These are phyloP conservation scores for Rhodotorula kratochvilovae DNA, from an alignment of 768 basidiomycete genomes.

Conservation along the genomic window DNA sequence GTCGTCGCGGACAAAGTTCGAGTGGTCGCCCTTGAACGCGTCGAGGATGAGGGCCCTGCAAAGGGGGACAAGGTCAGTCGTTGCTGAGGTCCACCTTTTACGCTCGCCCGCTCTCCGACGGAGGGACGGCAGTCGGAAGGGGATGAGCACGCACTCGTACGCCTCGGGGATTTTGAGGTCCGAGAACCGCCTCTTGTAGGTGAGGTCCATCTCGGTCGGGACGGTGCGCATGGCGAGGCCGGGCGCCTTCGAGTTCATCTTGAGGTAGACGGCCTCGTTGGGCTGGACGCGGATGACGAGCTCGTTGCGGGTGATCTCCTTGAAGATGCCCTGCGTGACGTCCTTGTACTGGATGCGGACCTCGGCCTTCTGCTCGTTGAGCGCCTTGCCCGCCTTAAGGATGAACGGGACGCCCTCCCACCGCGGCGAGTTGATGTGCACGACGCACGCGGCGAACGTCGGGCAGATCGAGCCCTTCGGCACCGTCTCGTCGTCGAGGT, in stretches of 20 bases:
- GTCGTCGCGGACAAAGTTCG: slow-evolving; percentile 97
- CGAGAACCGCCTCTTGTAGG: slow-evolving; percentile 90
- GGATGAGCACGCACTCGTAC: slow-evolving; percentile 56
- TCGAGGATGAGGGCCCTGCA: slow-evolving; percentile 82
- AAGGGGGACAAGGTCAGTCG: neutral
- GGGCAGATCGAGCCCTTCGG: slow-evolving; percentile 88
- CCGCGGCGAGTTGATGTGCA: slow-evolving; percentile 89
- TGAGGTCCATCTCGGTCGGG: slow-evolving; percentile 95
- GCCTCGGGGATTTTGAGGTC: slow-evolving; percentile 92
- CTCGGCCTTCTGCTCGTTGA: slow-evolving; percentile 98
- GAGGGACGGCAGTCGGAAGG: too few species aligned
- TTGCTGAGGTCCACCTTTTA: too few species aligned
- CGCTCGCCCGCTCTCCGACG: too few species aligned
- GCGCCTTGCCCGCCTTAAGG: slow-evolving; percentile 93
- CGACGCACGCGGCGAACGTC: slow-evolving; percentile 82
- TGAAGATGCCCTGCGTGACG: slow-evolving; percentile 93
- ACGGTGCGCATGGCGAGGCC: slow-evolving; percentile 84
- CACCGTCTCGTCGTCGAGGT: slow-evolving; percentile 92
- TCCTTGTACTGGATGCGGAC: slow-evolving; percentile 98
- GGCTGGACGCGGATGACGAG: slow-evolving; percentile 96
- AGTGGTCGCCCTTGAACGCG: slow-evolving; percentile 94
- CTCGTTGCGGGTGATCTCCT: slow-evolving; percentile 92
- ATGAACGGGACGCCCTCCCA: slow-evolving; percentile 99
- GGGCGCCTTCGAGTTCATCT: slow-evolving; percentile 91
- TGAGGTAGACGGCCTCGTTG: slow-evolving; percentile 91